Evolutionary conservation across 495 filamentous ascomycete species (phyloP).

Genomic region (Penicillium ochrochloron): DNA sequence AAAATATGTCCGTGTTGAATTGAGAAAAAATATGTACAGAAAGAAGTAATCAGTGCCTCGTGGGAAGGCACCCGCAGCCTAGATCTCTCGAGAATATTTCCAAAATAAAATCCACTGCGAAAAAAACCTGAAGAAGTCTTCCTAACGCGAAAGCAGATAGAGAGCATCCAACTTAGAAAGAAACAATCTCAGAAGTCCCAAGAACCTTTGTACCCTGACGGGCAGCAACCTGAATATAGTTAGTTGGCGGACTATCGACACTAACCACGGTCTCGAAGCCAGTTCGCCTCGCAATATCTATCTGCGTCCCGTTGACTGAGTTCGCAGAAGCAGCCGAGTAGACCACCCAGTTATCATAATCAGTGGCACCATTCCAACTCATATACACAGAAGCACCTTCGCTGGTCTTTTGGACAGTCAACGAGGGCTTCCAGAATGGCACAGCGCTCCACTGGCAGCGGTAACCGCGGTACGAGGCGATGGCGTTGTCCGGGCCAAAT

Average conservation of each 20-base stretch:
- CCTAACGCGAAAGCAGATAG: neutral
- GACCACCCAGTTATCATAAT: slow-evolving; percentile 46
- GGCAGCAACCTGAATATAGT: slow-evolving; percentile 40
- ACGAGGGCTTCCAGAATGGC: slow-evolving; percentile 42
- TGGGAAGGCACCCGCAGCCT: neutral
- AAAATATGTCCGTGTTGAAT: neutral
- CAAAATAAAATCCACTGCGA: neutral
- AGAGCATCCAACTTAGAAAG: slow-evolving; percentile 17
- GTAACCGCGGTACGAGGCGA: slow-evolving; percentile 49
- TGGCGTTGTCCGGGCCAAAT: slow-evolving; percentile 43
- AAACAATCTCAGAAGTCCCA: slow-evolving; percentile 31
- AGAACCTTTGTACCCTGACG: slow-evolving; percentile 36
- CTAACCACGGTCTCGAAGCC: slow-evolving; percentile 42
- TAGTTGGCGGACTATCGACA: slow-evolving; percentile 27
- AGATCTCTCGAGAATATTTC: neutral
- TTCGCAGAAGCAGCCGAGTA: slow-evolving; percentile 32
- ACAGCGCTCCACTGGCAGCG: slow-evolving; percentile 47
- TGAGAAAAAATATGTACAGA: neutral
- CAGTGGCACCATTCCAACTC: slow-evolving; percentile 51
- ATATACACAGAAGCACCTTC: slow-evolving; percentile 31
- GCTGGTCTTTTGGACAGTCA: slow-evolving; percentile 28
- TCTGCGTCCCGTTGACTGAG: slow-evolving; percentile 27
- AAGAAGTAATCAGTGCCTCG: neutral
- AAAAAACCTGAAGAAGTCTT: neutral
- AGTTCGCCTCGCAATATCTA: slow-evolving; percentile 31